A percentile compares a stretch with the other conserved stretches of the same genome.
Evolutionary conservation across 1,284 basidiomycete species (phyloP).

Genomic region (Ustilago vetiveriae): DNA sequence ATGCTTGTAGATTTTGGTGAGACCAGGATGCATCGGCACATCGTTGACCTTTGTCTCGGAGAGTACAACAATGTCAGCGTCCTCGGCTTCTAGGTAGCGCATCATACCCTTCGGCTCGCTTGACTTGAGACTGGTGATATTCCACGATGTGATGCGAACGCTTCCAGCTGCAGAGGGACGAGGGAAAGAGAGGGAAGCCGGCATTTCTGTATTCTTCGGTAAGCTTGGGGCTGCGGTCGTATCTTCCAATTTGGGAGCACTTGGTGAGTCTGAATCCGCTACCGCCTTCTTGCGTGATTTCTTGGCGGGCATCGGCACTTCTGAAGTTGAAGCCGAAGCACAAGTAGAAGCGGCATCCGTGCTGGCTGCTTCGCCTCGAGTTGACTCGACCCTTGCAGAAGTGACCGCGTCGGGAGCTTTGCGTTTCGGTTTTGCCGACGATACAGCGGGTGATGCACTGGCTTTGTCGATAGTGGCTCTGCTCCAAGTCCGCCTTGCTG

Average conservation of each 20-base stretch:
- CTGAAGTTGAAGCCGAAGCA: too few relatives aligned
- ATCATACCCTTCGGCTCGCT: conserved; percentile 60
- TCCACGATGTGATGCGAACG: conserved; percentile 58
- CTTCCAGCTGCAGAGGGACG: conserved; percentile 26
- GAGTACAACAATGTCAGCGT: conserved; percentile 62
- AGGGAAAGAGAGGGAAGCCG: conserved; percentile 15
- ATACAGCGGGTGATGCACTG: neutral
- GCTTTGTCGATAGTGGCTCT: conserved; percentile 2
- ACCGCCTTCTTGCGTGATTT: conserved; percentile 39
- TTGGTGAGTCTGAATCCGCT: conserved; percentile 31
- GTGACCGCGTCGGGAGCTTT: conserved; percentile 14
- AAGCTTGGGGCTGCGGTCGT: conserved; percentile 35
- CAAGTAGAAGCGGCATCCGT: too few relatives aligned
- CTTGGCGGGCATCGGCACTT: conserved; percentile 10
- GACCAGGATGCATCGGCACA: conserved; percentile 50
- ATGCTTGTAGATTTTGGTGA: conserved; percentile 56
- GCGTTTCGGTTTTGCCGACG: conserved; percentile 25
- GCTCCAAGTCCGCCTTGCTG: conserved; percentile 14
- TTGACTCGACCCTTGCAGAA: conserved; percentile 1
- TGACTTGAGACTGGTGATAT: conserved; percentile 61
- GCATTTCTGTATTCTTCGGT: conserved; percentile 45
- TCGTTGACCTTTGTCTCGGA: conserved; percentile 65
- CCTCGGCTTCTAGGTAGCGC: conserved; percentile 62
- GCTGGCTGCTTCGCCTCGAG: neutral
- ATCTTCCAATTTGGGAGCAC: conserved; percentile 30